Evolutionary conservation across 495 filamentous ascomycete species (phyloP), one percentile per base, ranked within the genome.

Genomic region (Bathelium albidoporum): DNA sequence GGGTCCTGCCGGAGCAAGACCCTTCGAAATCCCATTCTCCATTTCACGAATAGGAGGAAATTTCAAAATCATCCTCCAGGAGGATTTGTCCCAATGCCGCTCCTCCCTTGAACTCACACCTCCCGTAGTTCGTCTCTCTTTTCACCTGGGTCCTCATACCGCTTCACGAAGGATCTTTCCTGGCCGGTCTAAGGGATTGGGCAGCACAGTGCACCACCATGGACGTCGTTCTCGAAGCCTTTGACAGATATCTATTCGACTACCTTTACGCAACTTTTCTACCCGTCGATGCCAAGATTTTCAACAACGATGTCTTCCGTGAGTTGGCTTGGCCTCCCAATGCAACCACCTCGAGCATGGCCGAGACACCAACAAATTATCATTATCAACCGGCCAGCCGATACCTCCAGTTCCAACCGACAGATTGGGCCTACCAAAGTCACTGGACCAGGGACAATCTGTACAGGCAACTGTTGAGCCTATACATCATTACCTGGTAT

Each of bases 201-300:
- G n/a, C n/a, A n/a, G n/a, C n/a, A 16, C 20, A 29, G 29, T 0
- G 10, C 60, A 62, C 67, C 74, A 75, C 75, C 66, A 97, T 97
- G 93, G 93, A 97, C 83, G 83, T 95, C 78, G 83, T 91, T 32
- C 85, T 97, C 65, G 89, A 96, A 75, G 60, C 91, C 68, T 83
- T 82, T 75, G 94, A 97, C 76, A 91, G 85, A 74, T 89, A 87
- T 75, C 69, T 93, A 66, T 87, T 86, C 76, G 93, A 97, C 78
- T 82, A 84, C 68, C 66, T 90, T 62, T 97, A 96, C 73, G 86
- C 93, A 55, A 74, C 75, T 10, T 59, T 86, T 10, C 80, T 90
- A 39, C 92, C 92, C n/a, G 75, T 79, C 43, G 24, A 55, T n/a
- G 77, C 78, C 24, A 76, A 85, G 1, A 73, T 77, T 7, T 78